Percentiles rank a stretch among this genome's conserved stretches.
phyloP scores from a whole-genome alignment of 768 basidiomycete species.

The Hemileccinum impolitum region DNA sequence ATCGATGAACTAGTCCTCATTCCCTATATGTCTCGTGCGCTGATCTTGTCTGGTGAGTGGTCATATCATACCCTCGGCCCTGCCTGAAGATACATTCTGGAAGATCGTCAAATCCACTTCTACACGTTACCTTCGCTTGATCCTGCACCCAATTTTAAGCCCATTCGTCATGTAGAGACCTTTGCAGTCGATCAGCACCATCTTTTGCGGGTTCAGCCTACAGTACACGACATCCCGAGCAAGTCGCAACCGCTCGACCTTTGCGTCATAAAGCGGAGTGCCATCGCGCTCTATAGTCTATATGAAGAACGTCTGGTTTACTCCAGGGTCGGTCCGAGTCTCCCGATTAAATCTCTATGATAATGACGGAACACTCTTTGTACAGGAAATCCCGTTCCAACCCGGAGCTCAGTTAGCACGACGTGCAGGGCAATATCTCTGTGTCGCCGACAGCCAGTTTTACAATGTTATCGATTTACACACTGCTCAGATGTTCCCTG shows the following conservation, averaged over 20 bases:
- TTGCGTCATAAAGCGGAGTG: conserved; percentile 65
- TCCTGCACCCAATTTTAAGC: conserved; percentile 61
- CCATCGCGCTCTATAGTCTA: conserved; percentile 62
- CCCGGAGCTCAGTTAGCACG: conserved; percentile 56
- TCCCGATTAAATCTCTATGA: background rate
- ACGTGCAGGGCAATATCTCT: conserved; percentile 60
- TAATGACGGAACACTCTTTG: background rate
- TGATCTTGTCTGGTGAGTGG: conserved; percentile 71
- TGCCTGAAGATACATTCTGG: conserved; percentile 1
- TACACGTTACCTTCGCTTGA: conserved; percentile 81
- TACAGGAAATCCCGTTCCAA: conserved; percentile 70
- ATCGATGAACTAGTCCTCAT: conserved; percentile 80
- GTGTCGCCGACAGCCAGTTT: conserved; percentile 65
- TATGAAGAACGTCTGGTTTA: conserved; percentile 59
- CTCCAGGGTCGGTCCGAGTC: conserved; percentile 46
- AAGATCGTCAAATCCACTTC: conserved; percentile 69
- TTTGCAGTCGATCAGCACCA: conserved; percentile 83
- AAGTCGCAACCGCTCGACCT: conserved; percentile 59
- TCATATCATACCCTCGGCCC: conserved; percentile 2
- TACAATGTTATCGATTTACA: conserved; percentile 83
- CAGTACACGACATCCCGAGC: conserved; percentile 35
- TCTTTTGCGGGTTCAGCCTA: conserved; percentile 47
- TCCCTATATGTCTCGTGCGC: conserved; percentile 67
- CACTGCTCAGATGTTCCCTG: conserved; percentile 61
- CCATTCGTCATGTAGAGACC: conserved; percentile 75